These are phyloP conservation scores for Arthrobotrys iridis DNA, from an alignment of 2,329 filamentous ascomycete species.

Conservation along the genomic window DNA sequence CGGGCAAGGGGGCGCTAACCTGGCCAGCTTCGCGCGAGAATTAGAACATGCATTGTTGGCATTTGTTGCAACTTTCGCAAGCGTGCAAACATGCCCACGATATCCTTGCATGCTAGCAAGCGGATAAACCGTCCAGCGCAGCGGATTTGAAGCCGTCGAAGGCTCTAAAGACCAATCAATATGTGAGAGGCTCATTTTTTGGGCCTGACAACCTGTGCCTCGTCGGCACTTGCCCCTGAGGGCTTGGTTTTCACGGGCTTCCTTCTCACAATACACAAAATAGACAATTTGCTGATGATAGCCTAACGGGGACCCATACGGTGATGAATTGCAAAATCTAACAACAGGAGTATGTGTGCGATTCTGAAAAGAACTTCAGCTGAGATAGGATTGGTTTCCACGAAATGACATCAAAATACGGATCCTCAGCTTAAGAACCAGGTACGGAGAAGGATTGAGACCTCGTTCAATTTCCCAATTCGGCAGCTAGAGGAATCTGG, in stretches of 20 bases:
- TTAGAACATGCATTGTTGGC: constrained; percentile 22
- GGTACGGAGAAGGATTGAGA: no score
- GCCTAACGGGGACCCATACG: no score
- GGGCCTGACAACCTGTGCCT: constrained; percentile 32
- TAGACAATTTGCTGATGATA: no score
- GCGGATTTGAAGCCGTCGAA: constrained; percentile 7
- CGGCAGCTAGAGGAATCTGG: no score
- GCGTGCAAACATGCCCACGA: constrained; percentile 8
- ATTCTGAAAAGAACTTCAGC: no score
- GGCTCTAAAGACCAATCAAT: neutral
- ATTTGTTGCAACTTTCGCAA: constrained; percentile 37
- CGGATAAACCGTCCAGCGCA: constrained; percentile 27
- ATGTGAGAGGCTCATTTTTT: neutral
- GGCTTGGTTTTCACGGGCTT: constrained; percentile 12
- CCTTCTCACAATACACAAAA: neutral
- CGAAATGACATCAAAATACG: no score
- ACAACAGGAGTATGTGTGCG: no score
- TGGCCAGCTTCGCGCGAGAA: constrained; percentile 8
- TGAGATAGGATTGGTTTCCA: no score
- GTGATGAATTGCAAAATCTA: no score
- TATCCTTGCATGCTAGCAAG: constrained; percentile 32
- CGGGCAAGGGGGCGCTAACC: constrained; percentile 34
- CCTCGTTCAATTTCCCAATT: neutral
- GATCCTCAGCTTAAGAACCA: no score
- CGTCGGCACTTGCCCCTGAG: constrained; percentile 11